These are phyloP conservation scores for Auriscalpium vulgare DNA, from an alignment of 768 basidiomycete genomes.

Conservation along the genomic window DNA sequence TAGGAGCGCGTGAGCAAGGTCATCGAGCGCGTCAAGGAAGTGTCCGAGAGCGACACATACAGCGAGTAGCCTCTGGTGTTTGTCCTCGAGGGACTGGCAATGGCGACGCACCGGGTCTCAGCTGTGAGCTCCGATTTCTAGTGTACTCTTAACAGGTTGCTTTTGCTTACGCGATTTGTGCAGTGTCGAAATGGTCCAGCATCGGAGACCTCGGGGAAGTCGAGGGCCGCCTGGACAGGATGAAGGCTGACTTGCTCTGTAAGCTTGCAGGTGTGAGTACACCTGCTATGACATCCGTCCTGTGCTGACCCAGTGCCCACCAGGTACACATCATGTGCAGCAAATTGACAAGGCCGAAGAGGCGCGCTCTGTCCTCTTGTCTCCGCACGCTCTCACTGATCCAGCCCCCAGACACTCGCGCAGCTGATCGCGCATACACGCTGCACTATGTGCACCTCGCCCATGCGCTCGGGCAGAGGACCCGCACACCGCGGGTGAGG, in stretches of 20 bases:
- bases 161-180: neutral
- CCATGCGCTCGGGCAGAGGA: constrained; percentile 49
- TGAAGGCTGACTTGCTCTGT: constrained; percentile 65
- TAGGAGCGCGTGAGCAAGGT: constrained; percentile 79
- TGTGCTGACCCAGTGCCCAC: neutral
- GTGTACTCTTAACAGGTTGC: neutral
- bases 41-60: constrained; percentile 50
- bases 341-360: constrained; percentile 59
- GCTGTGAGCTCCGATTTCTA: neutral
- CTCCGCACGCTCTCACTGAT: neutral
- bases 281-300: constrained; percentile 9
- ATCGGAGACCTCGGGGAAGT: constrained; percentile 40
- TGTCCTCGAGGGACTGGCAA: constrained; percentile 50
- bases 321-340: constrained; percentile 62
- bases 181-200: constrained; percentile 53
- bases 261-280: constrained; percentile 55
- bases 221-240: constrained; percentile 42
- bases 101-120: constrained; percentile 34
- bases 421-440: constrained; percentile 51
- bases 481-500: constrained; percentile 49
- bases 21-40: constrained; percentile 63
- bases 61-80: constrained; percentile 55
- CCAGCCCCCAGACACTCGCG: constrained; percentile 30
- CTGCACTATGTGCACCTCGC: constrained; percentile 68
- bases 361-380: constrained; percentile 17